Percentiles rank a stretch among this genome's conserved stretches.
phyloP scores from a whole-genome alignment of 805 yeast species.

The Isabelozyma pseudorhagii region DNA sequence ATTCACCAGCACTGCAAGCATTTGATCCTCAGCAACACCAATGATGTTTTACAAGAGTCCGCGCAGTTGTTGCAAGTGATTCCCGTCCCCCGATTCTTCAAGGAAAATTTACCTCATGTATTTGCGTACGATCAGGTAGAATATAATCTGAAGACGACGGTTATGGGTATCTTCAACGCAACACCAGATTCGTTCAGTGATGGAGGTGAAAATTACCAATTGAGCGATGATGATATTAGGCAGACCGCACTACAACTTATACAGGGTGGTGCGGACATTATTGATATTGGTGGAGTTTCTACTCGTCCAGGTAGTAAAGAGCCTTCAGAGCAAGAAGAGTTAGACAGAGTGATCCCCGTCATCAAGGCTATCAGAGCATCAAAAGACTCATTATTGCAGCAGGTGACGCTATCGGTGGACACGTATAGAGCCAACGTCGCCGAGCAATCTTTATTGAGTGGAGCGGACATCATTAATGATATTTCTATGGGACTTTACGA shows the following conservation, averaged over 20 bases:
- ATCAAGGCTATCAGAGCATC: slow-evolving; percentile 56
- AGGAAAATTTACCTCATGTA: slow-evolving; percentile 6
- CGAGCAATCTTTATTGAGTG: slow-evolving; percentile 57
- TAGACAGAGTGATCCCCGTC: slow-evolving; percentile 66
- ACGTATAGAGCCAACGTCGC: slow-evolving; percentile 83
- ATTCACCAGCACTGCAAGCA: slow-evolving; percentile 63
- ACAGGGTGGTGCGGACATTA: slow-evolving; percentile 61
- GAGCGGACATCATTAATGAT: slow-evolving; percentile 92
- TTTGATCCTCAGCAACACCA: slow-evolving; percentile 30
- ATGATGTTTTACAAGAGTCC: slow-evolving; percentile 49
- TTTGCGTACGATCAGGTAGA: slow-evolving; percentile 44
- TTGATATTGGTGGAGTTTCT: slow-evolving; percentile 94
- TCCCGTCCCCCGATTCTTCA: slow-evolving; percentile 37
- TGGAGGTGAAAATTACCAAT: slow-evolving; percentile 52
- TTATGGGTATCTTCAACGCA: slow-evolving; percentile 86
- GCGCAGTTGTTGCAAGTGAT: slow-evolving; percentile 47
- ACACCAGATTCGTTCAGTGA: slow-evolving; percentile 97
- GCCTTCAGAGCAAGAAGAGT: slow-evolving; percentile 63
- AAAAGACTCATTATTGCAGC: slow-evolving; percentile 28
- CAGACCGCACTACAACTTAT: slow-evolving; percentile 48
- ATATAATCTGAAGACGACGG: slow-evolving; percentile 48
- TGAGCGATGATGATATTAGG: slow-evolving; percentile 38
- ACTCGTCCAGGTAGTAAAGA: slow-evolving; percentile 82
- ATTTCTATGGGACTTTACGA: slow-evolving; percentile 80
- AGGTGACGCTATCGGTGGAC: slow-evolving; percentile 73